Conservation (phyloP, 352 stramenopile genomes). For the Globisporangium spiculum region DNA sequence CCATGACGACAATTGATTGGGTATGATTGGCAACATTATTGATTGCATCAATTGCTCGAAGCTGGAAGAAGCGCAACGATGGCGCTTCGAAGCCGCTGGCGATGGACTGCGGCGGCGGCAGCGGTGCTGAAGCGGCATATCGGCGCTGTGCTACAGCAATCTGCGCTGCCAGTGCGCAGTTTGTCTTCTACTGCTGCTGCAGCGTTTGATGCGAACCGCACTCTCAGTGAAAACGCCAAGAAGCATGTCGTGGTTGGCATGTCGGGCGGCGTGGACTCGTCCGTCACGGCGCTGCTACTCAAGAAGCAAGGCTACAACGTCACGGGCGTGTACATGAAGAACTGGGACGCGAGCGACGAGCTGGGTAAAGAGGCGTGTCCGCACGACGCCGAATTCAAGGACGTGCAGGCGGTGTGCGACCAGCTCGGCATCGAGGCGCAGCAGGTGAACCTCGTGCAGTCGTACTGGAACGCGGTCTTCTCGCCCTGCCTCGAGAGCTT, state of each 20-base stretch:
- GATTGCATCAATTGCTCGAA: background rate
- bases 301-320: conserved; percentile 89
- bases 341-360: conserved; percentile 97
- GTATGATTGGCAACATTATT: conserved; percentile 5
- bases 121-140: background rate
- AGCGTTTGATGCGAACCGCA: background rate
- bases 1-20: background rate
- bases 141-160: background rate
- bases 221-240: conserved; percentile 20
- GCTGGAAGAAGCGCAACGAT: background rate
- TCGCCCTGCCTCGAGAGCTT: conserved; percentile 93
- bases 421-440: conserved; percentile 89
- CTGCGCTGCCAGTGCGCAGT: background rate
- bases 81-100: conserved; percentile 9
- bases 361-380: conserved; percentile 79
- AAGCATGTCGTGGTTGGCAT: conserved; percentile 95
- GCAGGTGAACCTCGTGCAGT: conserved; percentile 88
- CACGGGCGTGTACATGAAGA: conserved; percentile 98
- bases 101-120: background rate
- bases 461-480: conserved; percentile 99
- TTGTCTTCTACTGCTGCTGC: background rate
- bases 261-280: conserved; percentile 98
- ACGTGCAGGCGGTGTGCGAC: conserved; percentile 91
- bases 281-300: conserved; percentile 93
- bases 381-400: conserved; percentile 89